These are phyloP conservation scores for Candida qinlingensis DNA, from an alignment of 805 yeast genomes.

Conservation along the genomic window DNA sequence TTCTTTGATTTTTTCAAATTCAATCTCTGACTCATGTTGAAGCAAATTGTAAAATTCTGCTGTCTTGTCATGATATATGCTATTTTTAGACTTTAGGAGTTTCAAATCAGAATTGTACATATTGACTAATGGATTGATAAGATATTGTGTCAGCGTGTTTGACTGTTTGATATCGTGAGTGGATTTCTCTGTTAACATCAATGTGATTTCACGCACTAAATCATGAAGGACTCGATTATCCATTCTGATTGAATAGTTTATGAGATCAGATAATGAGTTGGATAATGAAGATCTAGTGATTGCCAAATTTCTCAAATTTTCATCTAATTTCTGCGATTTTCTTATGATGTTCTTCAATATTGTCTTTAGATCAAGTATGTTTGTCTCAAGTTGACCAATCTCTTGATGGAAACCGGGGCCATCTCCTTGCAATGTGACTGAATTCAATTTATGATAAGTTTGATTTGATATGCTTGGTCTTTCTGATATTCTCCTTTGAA, in stretches of 20 bases:
- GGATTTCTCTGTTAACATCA: slow-evolving; percentile 16
- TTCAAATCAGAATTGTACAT: slow-evolving; percentile 20
- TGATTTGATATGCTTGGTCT: background rate
- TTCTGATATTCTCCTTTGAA: background rate
- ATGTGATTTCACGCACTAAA: slow-evolving; percentile 12
- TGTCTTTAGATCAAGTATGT: slow-evolving; percentile 3
- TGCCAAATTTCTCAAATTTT: slow-evolving; percentile 16
- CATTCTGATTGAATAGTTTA: slow-evolving; percentile 4
- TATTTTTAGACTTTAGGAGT: slow-evolving; percentile 9
- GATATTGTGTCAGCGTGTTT: slow-evolving; percentile 9
- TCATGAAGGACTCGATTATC: slow-evolving; percentile 11
- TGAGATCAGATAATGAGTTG: slow-evolving; percentile 13
- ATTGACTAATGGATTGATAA: slow-evolving; percentile 15
- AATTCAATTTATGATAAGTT: background rate
- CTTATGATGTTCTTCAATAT: slow-evolving; percentile 14
- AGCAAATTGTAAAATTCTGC: slow-evolving; percentile 6
- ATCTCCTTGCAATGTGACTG: slow-evolving; percentile 3
- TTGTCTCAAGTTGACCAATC: slow-evolving; percentile 9
- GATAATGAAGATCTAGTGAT: slow-evolving; percentile 16
- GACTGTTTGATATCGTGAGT: slow-evolving; percentile 18
- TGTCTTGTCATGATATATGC: slow-evolving; percentile 10
- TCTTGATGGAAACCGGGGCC: slow-evolving; percentile 9
- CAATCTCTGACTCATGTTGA: slow-evolving; percentile 26
- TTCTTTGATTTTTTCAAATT: slow-evolving; percentile 29
- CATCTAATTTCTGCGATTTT: slow-evolving; percentile 17